These are phyloP conservation scores for Debaryomyces sp. DNA, from an alignment of 1,139 yeast genomes.

Conservation along the genomic window DNA sequence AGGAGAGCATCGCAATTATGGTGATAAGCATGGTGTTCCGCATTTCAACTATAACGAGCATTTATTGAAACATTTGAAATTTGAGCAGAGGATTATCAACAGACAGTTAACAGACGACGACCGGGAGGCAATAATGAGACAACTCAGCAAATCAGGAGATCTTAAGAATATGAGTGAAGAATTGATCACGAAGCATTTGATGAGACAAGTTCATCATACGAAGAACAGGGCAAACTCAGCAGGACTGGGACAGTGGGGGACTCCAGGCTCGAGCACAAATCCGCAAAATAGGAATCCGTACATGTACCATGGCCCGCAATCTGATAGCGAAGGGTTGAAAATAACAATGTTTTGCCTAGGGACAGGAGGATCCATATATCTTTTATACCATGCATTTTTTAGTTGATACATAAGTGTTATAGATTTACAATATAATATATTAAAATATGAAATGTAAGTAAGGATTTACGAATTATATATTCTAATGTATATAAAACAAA, in stretches of 20 bases:
- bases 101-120: conserved; percentile 37
- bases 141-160: conserved; percentile 36
- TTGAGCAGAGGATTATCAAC: conserved; percentile 57
- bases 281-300: conserved; percentile 22
- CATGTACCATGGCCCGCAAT: conserved; percentile 37
- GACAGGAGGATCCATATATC: conserved; percentile 32
- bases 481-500: conserved; percentile 6
- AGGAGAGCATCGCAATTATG: conserved; percentile 43
- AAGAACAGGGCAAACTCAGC: conserved; percentile 8
- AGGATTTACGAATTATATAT: conserved; percentile 5
- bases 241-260: background rate
- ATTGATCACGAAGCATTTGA: conserved; percentile 44
- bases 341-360: conserved; percentile 18
- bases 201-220: conserved; percentile 38
- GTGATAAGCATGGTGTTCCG: conserved; percentile 65
- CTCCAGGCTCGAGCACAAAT: conserved; percentile 3
- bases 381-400: conserved; percentile 24
- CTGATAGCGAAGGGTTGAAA: conserved; percentile 21
- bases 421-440: conserved; percentile 7
- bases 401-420: background rate
- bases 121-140: conserved; percentile 36
- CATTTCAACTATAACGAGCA: conserved; percentile 76
- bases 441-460: conserved; percentile 6
- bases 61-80: conserved; percentile 58
- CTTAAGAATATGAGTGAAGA: conserved; percentile 41